These are phyloP conservation scores for Rhododendron kiyosumense DNA, from an alignment of 148 eudicot species.

Conservation along the genomic window DNA sequence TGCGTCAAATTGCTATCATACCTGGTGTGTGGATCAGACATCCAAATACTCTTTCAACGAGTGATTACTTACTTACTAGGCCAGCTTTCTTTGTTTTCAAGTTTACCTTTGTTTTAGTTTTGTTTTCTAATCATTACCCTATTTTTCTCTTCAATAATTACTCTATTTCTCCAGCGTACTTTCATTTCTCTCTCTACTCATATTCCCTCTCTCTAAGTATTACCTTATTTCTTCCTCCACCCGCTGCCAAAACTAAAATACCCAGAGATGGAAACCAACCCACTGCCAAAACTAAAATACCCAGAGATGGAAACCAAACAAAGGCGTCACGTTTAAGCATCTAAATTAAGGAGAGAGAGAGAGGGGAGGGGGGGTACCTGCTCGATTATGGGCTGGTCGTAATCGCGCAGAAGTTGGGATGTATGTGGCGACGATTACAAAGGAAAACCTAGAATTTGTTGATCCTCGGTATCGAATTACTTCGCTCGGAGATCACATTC, in stretches of 20 bases:
- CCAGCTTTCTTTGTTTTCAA: too few relatives aligned
- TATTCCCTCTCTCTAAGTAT: too few relatives aligned
- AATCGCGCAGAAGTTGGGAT: not conserved
- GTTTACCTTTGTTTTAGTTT: too few relatives aligned
- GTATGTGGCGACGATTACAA: not conserved
- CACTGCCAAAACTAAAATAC: too few relatives aligned
- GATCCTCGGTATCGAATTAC: not conserved
- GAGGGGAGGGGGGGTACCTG: not conserved
- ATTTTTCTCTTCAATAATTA: too few relatives aligned
- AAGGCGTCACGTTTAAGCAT: not conserved
- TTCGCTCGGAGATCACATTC: not conserved
- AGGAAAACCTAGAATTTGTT: not conserved
- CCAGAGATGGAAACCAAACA: not conserved
- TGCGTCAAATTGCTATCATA: not conserved
- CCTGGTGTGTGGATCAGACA: not conserved
- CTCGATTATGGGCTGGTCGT: not conserved
- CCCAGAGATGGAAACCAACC: too few relatives aligned
- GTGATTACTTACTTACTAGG: not conserved
- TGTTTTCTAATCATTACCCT: too few relatives aligned
- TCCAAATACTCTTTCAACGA: too few relatives aligned
- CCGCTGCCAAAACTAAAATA: too few relatives aligned
- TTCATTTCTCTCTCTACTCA: too few relatives aligned
- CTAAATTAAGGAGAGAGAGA: not conserved
- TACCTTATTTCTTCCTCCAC: too few relatives aligned
- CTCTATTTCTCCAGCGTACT: too few relatives aligned